Percentiles rank a stretch among this genome's conserved stretches.
Conservation (phyloP, 495 filamentous ascomycete species). For the Aspergillus leporis region DNA sequence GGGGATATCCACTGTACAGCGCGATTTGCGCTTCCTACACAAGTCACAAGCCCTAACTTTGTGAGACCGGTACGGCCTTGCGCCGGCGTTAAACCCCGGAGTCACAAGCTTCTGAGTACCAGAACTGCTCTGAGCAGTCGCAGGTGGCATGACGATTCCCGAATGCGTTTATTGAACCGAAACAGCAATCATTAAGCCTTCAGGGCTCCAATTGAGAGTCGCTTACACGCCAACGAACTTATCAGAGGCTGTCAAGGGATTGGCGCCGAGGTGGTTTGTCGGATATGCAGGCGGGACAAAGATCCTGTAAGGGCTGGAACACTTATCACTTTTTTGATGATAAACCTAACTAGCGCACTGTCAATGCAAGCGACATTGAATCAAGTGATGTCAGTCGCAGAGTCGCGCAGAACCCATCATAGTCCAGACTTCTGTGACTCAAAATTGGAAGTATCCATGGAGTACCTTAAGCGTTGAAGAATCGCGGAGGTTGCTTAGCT, state of each 20-base stretch:
- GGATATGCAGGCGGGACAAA: neutral
- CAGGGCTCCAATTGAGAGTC: constrained; percentile 4
- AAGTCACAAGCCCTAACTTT: constrained; percentile 52
- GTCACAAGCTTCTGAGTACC: constrained; percentile 37
- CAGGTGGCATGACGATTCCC: constrained; percentile 41
- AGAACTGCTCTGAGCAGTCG: constrained; percentile 33
- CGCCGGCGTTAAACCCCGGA: constrained; percentile 46
- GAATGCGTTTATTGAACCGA: constrained; percentile 3
- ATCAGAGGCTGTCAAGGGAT: neutral
- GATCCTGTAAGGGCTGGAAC: neutral
- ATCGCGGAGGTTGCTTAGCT: constrained; percentile 7
- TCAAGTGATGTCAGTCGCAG: constrained; percentile 8
- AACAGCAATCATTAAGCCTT: constrained; percentile 10
- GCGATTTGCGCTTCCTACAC: constrained; percentile 54
- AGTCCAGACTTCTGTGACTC: neutral
- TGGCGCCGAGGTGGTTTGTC: neutral
- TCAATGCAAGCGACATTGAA: constrained; percentile 10
- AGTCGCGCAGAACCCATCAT: constrained; percentile 15
- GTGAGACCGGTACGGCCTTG: constrained; percentile 52
- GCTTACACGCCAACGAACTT: constrained; percentile 3
- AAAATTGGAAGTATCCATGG: neutral
- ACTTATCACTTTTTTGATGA: neutral
- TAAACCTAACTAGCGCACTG: constrained; percentile 7
- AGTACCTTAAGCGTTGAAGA: neutral
- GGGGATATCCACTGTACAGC: constrained; percentile 51